Evolutionary conservation across 2,329 filamentous ascomycete genomes (phyloP).

Genomic region (Exophiala oligosperma): DNA sequence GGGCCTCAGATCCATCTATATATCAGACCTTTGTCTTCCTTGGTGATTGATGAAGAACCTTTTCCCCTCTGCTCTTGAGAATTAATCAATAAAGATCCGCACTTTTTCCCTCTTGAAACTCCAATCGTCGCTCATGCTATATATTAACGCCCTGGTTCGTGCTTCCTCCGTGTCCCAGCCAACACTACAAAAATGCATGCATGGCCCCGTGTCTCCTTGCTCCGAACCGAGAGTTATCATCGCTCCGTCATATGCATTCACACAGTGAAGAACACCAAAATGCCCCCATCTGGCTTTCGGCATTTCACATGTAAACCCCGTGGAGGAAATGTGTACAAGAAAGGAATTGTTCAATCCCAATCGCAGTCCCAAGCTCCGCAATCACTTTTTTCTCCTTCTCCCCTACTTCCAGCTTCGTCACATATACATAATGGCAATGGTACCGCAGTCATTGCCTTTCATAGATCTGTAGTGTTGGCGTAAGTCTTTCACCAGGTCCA

Average conservation of each 20-base stretch:
- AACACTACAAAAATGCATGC: too few relatives aligned
- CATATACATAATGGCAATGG: not conserved
- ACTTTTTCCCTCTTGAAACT: slow-evolving; percentile 18
- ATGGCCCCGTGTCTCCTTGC: not conserved
- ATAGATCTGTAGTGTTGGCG: too few relatives aligned
- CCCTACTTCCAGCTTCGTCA: slow-evolving; percentile 2
- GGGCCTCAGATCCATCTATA: not conserved
- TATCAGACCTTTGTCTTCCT: not conserved
- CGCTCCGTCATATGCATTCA: slow-evolving; percentile 21
- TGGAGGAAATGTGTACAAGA: slow-evolving; percentile 24
- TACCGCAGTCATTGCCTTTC: too few relatives aligned
- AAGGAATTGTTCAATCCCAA: slow-evolving; percentile 18
- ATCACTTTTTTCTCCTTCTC: not conserved
- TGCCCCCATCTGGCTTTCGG: slow-evolving; percentile 3
- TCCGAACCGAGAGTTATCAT: slow-evolving; percentile 5
- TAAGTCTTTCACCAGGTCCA: too few relatives aligned
- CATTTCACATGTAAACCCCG: slow-evolving; percentile 10
- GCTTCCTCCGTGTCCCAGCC: not conserved
- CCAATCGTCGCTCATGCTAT: slow-evolving; percentile 23
- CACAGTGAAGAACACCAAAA: slow-evolving; percentile 15
- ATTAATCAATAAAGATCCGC: slow-evolving; percentile 19
- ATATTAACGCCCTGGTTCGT: slow-evolving; percentile 15
- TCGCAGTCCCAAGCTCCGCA: slow-evolving; percentile 2
- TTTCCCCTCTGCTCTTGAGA: not conserved
- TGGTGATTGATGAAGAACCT: not conserved